phyloP scores from a whole-genome alignment of 108 stramenopile genomes.

The Mayamaea pseudoterrestris region DNA sequence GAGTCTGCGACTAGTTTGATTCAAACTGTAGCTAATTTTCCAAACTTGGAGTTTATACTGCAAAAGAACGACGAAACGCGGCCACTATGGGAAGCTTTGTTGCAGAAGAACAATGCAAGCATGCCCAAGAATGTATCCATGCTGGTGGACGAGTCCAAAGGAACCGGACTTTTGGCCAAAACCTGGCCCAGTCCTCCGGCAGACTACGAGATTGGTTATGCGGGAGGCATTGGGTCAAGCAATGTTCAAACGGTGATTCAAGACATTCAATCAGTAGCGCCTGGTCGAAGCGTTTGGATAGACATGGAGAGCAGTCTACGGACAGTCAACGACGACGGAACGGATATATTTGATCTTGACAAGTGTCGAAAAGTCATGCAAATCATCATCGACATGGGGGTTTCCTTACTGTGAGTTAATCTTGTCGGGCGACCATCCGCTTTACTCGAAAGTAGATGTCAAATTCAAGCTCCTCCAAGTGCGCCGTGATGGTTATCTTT shows the following conservation, averaged over 20 bases:
- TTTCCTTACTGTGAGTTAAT: too few species aligned
- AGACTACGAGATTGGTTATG: conserved; percentile 53
- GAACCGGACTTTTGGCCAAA: conserved; percentile 47
- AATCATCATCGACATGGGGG: too few species aligned
- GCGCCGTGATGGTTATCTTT: too few species aligned
- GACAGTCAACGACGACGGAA: conserved; percentile 37
- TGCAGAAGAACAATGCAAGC: conserved; percentile 4
- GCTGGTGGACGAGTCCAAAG: conserved; percentile 77
- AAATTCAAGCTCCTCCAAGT: too few species aligned
- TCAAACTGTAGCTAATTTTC: conserved; percentile 21
- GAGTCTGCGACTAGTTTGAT: conserved; percentile 36
- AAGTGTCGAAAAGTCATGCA: too few species aligned
- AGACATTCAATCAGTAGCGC: conserved; percentile 26
- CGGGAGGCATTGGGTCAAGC: conserved; percentile 81
- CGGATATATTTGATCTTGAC: conserved; percentile 3
- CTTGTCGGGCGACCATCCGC: too few species aligned
- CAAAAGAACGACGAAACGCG: conserved; percentile 85
- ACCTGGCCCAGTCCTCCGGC: conserved; percentile 36
- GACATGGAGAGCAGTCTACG: conserved; percentile 84
- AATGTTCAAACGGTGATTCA: conserved; percentile 49
- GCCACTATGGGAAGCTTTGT: conserved; percentile 64
- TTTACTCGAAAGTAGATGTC: too few species aligned
- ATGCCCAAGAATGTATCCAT: conserved; percentile 56
- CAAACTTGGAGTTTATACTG: conserved; percentile 78
- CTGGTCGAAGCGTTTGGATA: conserved; percentile 51